A percentile compares a stretch with the other conserved stretches of the same genome.
phyloP scores from a whole-genome alignment of 257 asterid genomes.

The Nicotiana paniculata region DNA sequence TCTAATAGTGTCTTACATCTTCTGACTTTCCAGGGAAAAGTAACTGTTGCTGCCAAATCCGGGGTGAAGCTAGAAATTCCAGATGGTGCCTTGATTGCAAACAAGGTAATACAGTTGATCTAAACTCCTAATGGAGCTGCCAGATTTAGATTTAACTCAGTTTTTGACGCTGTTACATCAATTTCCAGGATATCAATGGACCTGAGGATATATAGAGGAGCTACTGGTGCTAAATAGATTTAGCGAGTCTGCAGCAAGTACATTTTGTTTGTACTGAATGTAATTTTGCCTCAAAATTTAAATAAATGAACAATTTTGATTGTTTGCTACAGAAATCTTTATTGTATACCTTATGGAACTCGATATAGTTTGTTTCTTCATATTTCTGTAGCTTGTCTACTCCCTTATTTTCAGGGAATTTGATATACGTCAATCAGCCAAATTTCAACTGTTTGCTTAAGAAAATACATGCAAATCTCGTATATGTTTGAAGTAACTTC shows the following conservation, averaged over 20 bases:
- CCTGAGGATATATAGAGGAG: neutral
- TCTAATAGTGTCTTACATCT: no score
- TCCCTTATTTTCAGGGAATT: no score
- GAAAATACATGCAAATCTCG: no score
- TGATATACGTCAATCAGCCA: no score
- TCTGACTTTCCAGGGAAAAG: constrained; percentile 57
- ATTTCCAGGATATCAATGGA: constrained; percentile 8
- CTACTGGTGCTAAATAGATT: neutral
- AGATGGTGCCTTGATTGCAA: constrained; percentile 59
- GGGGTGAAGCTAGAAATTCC: constrained; percentile 78
- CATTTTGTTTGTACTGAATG: neutral
- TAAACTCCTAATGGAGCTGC: neutral
- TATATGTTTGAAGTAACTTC: no score
- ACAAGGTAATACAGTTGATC: constrained; percentile 48
- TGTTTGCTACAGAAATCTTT: neutral
- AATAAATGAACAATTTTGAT: neutral
- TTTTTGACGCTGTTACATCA: neutral
- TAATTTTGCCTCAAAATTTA: neutral
- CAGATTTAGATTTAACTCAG: neutral
- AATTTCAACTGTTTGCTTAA: no score
- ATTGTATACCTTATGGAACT: no score
- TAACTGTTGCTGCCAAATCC: constrained; percentile 62
- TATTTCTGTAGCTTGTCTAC: neutral
- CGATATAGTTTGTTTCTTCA: neutral
- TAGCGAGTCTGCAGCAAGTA: neutral